These are phyloP conservation scores for Populus ilicifolia DNA, from an alignment of 345 rosid genomes.

Conservation along the genomic window DNA sequence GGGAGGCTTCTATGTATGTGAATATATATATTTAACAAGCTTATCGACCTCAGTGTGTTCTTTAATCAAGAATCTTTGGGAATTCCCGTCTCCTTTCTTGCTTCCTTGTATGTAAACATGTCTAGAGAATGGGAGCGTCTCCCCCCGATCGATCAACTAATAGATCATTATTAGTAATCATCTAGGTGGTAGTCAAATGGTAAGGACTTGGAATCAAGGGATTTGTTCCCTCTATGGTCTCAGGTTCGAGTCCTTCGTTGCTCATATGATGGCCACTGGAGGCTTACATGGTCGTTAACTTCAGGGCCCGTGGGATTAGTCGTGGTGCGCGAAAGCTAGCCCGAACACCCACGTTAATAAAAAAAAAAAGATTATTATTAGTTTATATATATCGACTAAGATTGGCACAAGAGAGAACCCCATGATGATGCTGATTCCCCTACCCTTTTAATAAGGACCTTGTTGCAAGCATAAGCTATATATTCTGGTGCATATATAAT, in stretches of 20 bases:
- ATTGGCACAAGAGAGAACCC: constrained; percentile 10
- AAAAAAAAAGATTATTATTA: neutral
- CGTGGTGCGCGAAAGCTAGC: too few species aligned
- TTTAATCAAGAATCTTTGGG: constrained; percentile 41
- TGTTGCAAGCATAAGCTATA: neutral
- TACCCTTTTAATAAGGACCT: constrained; percentile 15
- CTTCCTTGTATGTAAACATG: constrained; percentile 45
- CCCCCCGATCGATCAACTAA: neutral
- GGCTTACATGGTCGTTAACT: too few species aligned
- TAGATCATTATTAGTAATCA: neutral
- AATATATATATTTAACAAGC: neutral
- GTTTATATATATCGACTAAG: neutral
- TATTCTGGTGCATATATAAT: neutral
- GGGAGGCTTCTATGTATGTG: neutral
- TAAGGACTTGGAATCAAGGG: too few species aligned
- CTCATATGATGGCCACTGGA: too few species aligned
- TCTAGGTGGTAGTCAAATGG: too few species aligned
- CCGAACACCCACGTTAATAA: too few species aligned
- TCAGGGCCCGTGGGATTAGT: too few species aligned
- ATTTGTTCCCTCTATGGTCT: too few species aligned
- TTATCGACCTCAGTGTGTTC: neutral
- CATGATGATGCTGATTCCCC: constrained; percentile 8
- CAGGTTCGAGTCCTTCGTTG: too few species aligned
- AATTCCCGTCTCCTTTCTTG: constrained; percentile 30
- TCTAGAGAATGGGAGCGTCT: constrained; percentile 32